Conservation (phyloP, 1,284 basidiomycete genomes). For the Fomes fomentarius region DNA sequence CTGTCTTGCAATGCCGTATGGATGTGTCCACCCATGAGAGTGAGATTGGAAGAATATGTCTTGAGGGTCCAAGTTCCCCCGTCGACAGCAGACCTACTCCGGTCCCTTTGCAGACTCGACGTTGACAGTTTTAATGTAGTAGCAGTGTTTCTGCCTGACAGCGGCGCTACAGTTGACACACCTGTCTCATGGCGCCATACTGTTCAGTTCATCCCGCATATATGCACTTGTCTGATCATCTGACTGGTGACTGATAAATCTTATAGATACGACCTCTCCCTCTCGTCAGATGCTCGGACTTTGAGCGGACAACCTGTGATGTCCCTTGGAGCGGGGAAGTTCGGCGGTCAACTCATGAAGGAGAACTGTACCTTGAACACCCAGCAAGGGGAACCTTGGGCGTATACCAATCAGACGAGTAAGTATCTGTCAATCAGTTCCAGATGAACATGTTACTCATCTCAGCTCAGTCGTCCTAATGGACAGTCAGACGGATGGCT, state of each 20-base stretch:
- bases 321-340: conserved; percentile 27
- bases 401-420: conserved; percentile 44
- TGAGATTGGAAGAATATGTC: no score
- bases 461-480: conserved; percentile 32
- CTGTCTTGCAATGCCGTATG: background rate
- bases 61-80: no score
- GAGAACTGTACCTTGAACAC: conserved; percentile 38
- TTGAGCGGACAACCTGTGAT: conserved; percentile 27
- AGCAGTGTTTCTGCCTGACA: no score
- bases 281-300: conserved; percentile 32
- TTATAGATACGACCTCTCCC: conserved; percentile 36
- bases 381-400: conserved; percentile 34
- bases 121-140: no score
- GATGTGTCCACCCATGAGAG: no score
- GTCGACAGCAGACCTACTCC: no score
- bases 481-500: conserved; percentile 15
- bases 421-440: conserved; percentile 2
- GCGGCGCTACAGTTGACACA: no score
- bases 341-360: conserved; percentile 36
- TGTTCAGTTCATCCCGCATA: no score
- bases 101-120: no score
- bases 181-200: no score
- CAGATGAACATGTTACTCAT: no score
- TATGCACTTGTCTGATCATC: no score
- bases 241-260: background rate